Base-by-base conservation (phyloP, 2,329 filamentous ascomycete species). In the Venturia aucupariae region DNA sequence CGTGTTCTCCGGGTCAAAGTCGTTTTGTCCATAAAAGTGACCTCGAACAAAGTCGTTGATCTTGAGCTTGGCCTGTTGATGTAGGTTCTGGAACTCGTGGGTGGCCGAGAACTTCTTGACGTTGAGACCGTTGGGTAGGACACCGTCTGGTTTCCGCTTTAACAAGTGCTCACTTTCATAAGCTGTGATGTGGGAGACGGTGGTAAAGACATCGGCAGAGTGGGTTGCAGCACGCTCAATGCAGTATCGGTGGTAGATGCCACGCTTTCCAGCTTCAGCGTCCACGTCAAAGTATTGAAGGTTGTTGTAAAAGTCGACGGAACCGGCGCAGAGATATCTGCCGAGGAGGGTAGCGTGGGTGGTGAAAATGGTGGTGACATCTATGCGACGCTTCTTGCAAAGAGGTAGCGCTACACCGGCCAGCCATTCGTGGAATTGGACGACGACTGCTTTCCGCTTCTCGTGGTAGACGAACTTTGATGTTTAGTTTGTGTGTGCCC, bases 251-350 rank as follows among this genome's bases (percentile, higher is more conserved):
- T 99, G 94, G 80, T 97, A 99, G 75, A 99, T 97, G 65, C 94
- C 94, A 72, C 94, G 90, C 82, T 97, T 97, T 67, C 94, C 94
- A 22, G 94, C 94, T 78, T 99, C 94, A 6, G 91, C 87, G 75
- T 99, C 94, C 38, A 96, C 92, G 73, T 99, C 93, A 73, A 99
- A 97, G 79, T 87, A 89, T 76, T 97, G 93, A 63, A 99, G 84
- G 76, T 97, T 97, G 81, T 97, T 99, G 84, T 99, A 99, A 75
- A 99, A 97, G 75, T 99, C 94, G 67, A 97, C 94, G 0, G 92
- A 97, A 63, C 94, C 94, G 62, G 94, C 94, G 75, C 94, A 97
- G 60, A 97, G 89, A 74, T 99, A 97, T 71, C 94, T 88, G 67
- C 94, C 94, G 60, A 99, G 86, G 13, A 99, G 84, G 6, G 94